A percentile compares a stretch with the other conserved stretches of the same genome.
Conservation (phyloP, 2,329 filamentous ascomycete species). For the Claviceps maximensis region DNA sequence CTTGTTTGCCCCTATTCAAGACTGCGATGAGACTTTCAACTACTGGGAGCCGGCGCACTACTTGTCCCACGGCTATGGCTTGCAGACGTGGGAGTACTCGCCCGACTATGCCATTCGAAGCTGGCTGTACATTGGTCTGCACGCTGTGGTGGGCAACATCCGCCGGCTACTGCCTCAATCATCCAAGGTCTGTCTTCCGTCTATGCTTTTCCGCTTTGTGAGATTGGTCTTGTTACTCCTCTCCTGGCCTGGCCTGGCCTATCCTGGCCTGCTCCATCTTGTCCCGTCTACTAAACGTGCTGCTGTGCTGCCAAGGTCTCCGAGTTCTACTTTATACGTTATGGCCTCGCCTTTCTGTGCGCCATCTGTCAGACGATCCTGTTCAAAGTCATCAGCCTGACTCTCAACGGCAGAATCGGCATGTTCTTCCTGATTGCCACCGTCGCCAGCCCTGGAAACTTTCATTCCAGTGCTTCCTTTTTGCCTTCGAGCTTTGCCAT, state of each 20-base stretch:
- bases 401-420: conserved; percentile 70
- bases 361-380: conserved; percentile 72
- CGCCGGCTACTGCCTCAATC: conserved; percentile 49
- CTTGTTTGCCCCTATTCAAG: conserved; percentile 78
- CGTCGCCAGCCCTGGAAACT: conserved; percentile 77
- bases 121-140: conserved; percentile 78
- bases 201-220: background rate
- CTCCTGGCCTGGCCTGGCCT: no score
- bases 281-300: background rate
- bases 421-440: conserved; percentile 70
- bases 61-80: conserved; percentile 77
- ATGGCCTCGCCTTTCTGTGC: conserved; percentile 60
- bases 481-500: conserved; percentile 94
- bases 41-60: conserved; percentile 98
- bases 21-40: conserved; percentile 98
- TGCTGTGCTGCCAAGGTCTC: conserved; percentile 30
- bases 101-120: conserved; percentile 89
- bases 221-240: no score
- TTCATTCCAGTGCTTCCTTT: conserved; percentile 76
- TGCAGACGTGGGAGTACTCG: conserved; percentile 98
- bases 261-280: no score
- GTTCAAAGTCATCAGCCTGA: conserved; percentile 62
- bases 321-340: conserved; percentile 83
- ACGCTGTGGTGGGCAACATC: conserved; percentile 58
- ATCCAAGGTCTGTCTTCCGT: conserved; percentile 36